Conservation (phyloP, 2,329 filamentous ascomycete species). For the Dichotomopilus funicola region DNA sequence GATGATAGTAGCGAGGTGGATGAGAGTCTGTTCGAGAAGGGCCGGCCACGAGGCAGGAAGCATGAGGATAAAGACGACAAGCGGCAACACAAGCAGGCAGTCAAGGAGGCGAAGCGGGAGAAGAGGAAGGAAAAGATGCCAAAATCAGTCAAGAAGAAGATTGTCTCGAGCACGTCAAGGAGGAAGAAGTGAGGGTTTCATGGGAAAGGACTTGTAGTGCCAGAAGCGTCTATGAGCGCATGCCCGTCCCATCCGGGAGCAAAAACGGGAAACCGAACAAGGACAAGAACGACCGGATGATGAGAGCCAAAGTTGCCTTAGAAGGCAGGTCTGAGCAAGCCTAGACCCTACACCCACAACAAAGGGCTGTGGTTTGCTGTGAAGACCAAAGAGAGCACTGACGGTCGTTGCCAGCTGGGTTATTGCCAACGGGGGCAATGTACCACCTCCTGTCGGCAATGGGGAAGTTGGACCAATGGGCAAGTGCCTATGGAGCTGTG, state of each 20-base stretch:
- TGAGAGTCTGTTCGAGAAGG: constrained; percentile 56
- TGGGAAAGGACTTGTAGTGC: not conserved
- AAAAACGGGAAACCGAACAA: no score
- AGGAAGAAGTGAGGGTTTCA: constrained; percentile 50
- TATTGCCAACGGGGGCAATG: not conserved
- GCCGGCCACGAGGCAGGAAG: constrained; percentile 68
- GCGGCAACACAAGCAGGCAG: constrained; percentile 74
- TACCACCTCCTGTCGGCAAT: not conserved
- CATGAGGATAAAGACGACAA: constrained; percentile 92
- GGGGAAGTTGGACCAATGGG: not conserved
- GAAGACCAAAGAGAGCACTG: constrained; percentile 59
- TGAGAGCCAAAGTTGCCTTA: constrained; percentile 20
- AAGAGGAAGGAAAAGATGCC: constrained; percentile 94
- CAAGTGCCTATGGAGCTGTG: not conserved
- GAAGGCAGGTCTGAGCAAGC: constrained; percentile 34
- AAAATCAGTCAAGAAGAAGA: constrained; percentile 88
- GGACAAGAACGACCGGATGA: constrained; percentile 23
- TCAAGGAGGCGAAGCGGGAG: constrained; percentile 94
- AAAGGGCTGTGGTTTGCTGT: constrained; percentile 25
- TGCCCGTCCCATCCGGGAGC: no score
- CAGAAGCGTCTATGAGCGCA: no score
- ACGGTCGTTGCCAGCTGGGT: constrained; percentile 27
- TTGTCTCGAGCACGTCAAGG: constrained; percentile 57
- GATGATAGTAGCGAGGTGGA: constrained; percentile 36
- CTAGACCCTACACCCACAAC: not conserved